These are phyloP conservation scores for Sporisorium sorghi DNA, from an alignment of 1,284 basidiomycete species.

Conservation along the genomic window DNA sequence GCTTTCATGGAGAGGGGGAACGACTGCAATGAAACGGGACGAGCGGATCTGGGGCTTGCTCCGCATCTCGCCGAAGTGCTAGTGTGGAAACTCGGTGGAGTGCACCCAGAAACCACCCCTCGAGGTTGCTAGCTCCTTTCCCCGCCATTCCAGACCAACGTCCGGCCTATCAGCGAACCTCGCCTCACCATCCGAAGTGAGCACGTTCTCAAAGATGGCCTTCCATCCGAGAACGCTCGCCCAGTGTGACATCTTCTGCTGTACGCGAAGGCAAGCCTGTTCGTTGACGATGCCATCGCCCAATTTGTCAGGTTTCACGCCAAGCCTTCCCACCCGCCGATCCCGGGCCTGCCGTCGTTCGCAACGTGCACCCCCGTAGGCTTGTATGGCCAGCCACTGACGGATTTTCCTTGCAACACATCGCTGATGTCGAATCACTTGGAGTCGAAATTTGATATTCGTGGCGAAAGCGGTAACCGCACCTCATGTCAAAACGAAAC, in stretches of 20 bases:
- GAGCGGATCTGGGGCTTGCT: neutral
- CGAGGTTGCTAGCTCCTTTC: slow-evolving; percentile 6
- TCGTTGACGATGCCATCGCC: neutral
- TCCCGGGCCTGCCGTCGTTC: slow-evolving; percentile 23
- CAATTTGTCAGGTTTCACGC: slow-evolving; percentile 7
- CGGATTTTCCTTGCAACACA: too few relatives aligned
- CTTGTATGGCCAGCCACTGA: neutral
- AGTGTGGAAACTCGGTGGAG: neutral
- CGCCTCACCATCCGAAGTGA: neutral
- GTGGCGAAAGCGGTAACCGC: neutral
- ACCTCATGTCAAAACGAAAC: neutral
- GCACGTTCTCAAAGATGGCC: slow-evolving; percentile 20
- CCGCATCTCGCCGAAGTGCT: neutral
- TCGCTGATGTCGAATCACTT: neutral
- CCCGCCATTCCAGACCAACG: slow-evolving; percentile 13
- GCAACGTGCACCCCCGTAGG: slow-evolving; percentile 19
- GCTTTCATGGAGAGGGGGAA: neutral
- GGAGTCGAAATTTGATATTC: neutral
- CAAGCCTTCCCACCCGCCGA: slow-evolving; percentile 14
- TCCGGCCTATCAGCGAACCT: slow-evolving; percentile 3
- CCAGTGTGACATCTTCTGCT: neutral
- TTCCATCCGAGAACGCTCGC: slow-evolving; percentile 5
- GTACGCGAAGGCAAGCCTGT: neutral
- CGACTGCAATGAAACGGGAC: neutral
- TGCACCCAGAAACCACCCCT: slow-evolving; percentile 9